Evolutionary conservation across 164 flowering plant genomes (phyloP).

Genomic region (Vitis rupestris): DNA sequence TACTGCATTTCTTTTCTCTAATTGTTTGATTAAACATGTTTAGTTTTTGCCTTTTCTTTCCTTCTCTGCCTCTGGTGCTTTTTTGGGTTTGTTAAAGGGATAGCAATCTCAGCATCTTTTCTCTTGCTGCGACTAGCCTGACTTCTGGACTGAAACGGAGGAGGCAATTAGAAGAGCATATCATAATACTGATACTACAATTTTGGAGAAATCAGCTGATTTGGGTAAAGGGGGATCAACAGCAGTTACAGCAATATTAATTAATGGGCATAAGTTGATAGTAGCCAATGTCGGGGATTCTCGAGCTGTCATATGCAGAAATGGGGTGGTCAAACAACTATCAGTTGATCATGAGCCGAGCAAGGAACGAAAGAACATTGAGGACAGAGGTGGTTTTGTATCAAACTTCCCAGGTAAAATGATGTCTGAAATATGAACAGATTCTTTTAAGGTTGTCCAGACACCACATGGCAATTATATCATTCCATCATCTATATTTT

Average conservation of each 20-base stretch:
- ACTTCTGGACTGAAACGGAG: slow-evolving; percentile 81
- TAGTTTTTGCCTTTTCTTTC: not conserved
- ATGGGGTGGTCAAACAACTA: slow-evolving; percentile 79
- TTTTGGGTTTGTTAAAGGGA: not conserved
- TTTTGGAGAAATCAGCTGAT: slow-evolving; percentile 69
- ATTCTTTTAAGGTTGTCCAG: not conserved
- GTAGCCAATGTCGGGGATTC: slow-evolving; percentile 95
- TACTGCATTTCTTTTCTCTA: no score
- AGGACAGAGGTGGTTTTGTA: slow-evolving; percentile 87
- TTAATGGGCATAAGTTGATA: slow-evolving; percentile 72
- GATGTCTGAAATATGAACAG: not conserved
- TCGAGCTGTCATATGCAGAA: slow-evolving; percentile 73
- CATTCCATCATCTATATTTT: not conserved
- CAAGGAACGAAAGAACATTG: slow-evolving; percentile 57
- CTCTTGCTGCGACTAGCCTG: slow-evolving; percentile 45
- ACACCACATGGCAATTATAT: not conserved
- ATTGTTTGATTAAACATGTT: no score
- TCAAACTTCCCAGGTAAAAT: slow-evolving; percentile 72
- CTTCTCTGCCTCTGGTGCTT: not conserved
- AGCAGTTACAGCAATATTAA: slow-evolving; percentile 89
- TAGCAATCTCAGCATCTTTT: slow-evolving; percentile 1
- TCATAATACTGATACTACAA: slow-evolving; percentile 52
- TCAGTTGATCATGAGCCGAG: slow-evolving; percentile 92
- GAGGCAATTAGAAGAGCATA: slow-evolving; percentile 72
- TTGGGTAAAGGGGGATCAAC: slow-evolving; percentile 94